Evolutionary conservation across 345 rosid species (phyloP).

Genomic region (Viola odorata): DNA sequence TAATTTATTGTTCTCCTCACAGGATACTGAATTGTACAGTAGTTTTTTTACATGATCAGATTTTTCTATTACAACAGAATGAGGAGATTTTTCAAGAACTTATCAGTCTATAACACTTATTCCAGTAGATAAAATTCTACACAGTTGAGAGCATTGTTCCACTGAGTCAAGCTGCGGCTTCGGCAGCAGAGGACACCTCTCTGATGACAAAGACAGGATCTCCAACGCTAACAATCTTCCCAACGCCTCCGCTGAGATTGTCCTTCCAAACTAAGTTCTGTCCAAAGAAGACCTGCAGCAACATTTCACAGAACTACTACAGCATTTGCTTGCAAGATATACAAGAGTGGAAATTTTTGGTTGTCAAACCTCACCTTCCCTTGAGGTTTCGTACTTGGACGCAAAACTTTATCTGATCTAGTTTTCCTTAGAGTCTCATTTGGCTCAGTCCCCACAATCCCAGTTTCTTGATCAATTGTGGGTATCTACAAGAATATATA

Average conservation of each 20-base stretch:
- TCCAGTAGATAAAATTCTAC: background rate
- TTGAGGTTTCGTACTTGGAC: slow-evolving; percentile 54
- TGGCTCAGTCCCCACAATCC: slow-evolving; percentile 54
- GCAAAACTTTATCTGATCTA: slow-evolving; percentile 62
- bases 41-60: background rate
- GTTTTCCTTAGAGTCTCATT: slow-evolving; percentile 50
- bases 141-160: background rate
- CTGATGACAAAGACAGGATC: slow-evolving; percentile 53
- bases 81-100: background rate
- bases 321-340: background rate
- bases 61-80: background rate
- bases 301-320: background rate
- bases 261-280: slow-evolving; percentile 76
- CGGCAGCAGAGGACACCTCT: slow-evolving; percentile 56
- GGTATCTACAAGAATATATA: slow-evolving; percentile 44
- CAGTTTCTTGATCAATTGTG: slow-evolving; percentile 63
- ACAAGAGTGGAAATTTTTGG: background rate
- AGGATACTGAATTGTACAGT: no score
- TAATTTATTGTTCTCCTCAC: no score
- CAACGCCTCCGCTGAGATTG: slow-evolving; percentile 20
- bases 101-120: background rate
- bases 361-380: slow-evolving; percentile 49
- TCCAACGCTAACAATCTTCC: slow-evolving; percentile 51
- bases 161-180: slow-evolving; percentile 52
- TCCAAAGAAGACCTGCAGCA: slow-evolving; percentile 70